Conservation (phyloP, 1,139 yeast species). For the Saccharomyces uvarum region DNA sequence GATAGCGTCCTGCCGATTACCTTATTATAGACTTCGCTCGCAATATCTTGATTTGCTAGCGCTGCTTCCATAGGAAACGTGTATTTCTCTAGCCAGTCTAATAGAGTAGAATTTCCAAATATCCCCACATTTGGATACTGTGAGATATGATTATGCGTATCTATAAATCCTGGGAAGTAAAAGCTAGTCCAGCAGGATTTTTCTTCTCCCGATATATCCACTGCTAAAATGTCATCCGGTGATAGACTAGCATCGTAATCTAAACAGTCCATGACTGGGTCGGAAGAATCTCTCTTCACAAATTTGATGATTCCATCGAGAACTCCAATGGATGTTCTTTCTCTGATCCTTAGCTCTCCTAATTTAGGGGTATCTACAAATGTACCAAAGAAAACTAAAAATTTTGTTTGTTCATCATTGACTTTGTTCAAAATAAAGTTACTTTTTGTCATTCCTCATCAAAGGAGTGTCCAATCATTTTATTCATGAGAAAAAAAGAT, state of each 20-base stretch:
- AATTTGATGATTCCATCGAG: conserved; percentile 20
- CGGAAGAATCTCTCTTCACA: conserved; percentile 17
- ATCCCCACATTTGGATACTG: conserved; percentile 93
- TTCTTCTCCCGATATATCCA: conserved; percentile 18
- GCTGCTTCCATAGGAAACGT: conserved; percentile 83
- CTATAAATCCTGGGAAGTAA: conserved; percentile 86
- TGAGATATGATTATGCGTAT: conserved; percentile 94
- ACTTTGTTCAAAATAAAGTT: neutral
- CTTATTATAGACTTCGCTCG: conserved; percentile 52
- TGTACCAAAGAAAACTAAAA: conserved; percentile 42
- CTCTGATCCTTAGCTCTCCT: conserved; percentile 42
- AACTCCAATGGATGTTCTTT: conserved; percentile 50
- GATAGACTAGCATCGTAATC: conserved; percentile 15
- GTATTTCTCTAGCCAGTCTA: conserved; percentile 81
- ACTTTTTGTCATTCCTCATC: neutral
- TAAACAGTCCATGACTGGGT: conserved; percentile 22
- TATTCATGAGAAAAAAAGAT: neutral
- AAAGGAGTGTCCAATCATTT: neutral
- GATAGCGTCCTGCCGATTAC: conserved; percentile 60
- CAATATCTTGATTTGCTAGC: conserved; percentile 44
- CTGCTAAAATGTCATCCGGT: conserved; percentile 15
- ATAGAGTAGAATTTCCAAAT: conserved; percentile 74
- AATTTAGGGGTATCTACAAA: conserved; percentile 49
- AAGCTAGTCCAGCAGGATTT: conserved; percentile 38
- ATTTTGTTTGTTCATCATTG: neutral